These are phyloP conservation scores for Trypanosomatidae sp. DNA, from an alignment of 208 protist species.

Conservation along the genomic window DNA sequence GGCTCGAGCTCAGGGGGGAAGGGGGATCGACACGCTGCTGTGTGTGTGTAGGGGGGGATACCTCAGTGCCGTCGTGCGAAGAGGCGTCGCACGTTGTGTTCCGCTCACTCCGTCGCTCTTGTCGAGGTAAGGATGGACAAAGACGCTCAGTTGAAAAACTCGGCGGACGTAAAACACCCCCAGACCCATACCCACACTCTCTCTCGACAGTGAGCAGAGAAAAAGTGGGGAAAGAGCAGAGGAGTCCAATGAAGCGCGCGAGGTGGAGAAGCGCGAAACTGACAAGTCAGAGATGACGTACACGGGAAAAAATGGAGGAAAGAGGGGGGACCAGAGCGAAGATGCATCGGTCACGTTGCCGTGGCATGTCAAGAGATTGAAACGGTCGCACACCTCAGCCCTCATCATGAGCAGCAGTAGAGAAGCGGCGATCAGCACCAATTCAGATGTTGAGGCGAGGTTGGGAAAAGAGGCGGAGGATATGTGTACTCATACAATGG, in stretches of 20 bases:
- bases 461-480: not conserved
- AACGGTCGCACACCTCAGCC: not conserved
- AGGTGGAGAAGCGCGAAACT: not conserved
- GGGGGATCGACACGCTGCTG: not conserved
- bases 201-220: not conserved
- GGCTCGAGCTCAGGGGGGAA: too few species aligned
- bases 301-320: too few species aligned
- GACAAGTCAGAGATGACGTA: not conserved
- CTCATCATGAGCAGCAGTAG: not conserved
- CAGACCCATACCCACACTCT: not conserved
- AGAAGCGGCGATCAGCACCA: not conserved
- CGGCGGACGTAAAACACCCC: not conserved
- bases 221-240: not conserved
- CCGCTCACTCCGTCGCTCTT: not conserved
- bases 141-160: not conserved
- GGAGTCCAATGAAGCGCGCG: not conserved
- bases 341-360: not conserved
- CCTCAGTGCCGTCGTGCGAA: not conserved
- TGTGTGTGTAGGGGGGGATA: not conserved
- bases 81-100: not conserved
- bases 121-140: not conserved
- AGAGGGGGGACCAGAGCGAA: not conserved
- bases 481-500: not conserved
- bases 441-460: not conserved
- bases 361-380: not conserved